Base-by-base conservation (phyloP, 164 flowering plant genomes). In the Buxus sempervirens region DNA sequence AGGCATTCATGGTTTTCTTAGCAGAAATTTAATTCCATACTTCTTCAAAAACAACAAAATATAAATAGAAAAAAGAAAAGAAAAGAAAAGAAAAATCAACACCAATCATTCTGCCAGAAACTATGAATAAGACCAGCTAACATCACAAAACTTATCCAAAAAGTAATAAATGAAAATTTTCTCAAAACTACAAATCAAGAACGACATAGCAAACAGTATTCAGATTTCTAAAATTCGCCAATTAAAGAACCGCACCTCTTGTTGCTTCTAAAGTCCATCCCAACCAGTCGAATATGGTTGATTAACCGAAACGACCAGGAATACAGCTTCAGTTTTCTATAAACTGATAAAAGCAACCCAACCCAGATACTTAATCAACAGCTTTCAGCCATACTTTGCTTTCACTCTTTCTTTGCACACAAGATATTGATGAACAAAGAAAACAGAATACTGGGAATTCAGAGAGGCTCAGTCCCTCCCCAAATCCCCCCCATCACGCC, bases 401-500 rank as follows among this genome's bases (percentile, higher is more conserved):
- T 23, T 21, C 53, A 5, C 21, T 22, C 9, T 51, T 51, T 45
- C 49, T 51, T 26, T 27, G 42, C 23, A 60, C 5, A 63, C 54
- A 63, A 69, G 42, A 23, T 62, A 60, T 18, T n/a, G 54, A 62
- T 16, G 23, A 23, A 9, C 22, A 51, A 67, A 25, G 55, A 36
- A 41, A 41, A 65, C 51, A 70, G 60, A 60, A 54, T 62, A 62
- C 20, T 19, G 55, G 70, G 73, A 66, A 72, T 68, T 80, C 73
- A 80, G 77, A 69, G 82, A 80, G 78, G 80, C 74, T 54, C 57
- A 65, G 58, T 61, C 75, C 79, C 84, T 82, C 83, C 76, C 81
- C 73, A 79, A 79, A 75, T 32, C 78, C 79, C 78, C 64, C 54
- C 74, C 66, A 64, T 81, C 79, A 83, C 70, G 38, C 80, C 87